Conservation (phyloP, 2,329 filamentous ascomycete genomes). For the Thielaviopsis ethacetica region DNA sequence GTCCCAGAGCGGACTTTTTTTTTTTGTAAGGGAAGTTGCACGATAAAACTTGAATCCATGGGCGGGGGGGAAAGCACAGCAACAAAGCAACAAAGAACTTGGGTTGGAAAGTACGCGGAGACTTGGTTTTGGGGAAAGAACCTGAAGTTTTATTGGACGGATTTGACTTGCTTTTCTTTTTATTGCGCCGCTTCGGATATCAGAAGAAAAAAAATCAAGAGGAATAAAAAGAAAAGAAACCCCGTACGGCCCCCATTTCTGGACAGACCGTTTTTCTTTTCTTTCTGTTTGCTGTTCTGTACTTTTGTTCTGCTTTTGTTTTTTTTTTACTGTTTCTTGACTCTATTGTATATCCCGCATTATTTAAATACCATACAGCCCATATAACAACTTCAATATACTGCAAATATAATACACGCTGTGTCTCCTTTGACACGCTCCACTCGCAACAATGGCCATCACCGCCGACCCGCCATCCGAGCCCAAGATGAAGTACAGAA, state of each 20-base stretch:
- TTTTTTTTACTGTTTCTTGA: background rate
- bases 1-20: too few relatives aligned
- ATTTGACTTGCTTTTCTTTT: too few relatives aligned
- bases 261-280: background rate
- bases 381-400: background rate
- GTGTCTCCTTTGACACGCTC: background rate
- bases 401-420: background rate
- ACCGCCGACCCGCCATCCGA: too few relatives aligned
- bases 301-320: background rate
- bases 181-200: background rate
- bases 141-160: too few relatives aligned
- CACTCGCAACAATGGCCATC: background rate
- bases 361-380: background rate
- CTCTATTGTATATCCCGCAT: background rate
- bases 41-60: too few relatives aligned
- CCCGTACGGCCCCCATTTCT: conserved; percentile 8
- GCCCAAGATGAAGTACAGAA: conserved; percentile 25
- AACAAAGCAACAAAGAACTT: too few relatives aligned
- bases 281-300: background rate
- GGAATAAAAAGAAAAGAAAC: background rate
- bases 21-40: too few relatives aligned
- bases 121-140: too few relatives aligned
- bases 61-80: too few relatives aligned
- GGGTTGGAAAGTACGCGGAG: too few relatives aligned
- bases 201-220: background rate